Conservation (phyloP, 768 basidiomycete genomes). For the Boletus fagicola region DNA sequence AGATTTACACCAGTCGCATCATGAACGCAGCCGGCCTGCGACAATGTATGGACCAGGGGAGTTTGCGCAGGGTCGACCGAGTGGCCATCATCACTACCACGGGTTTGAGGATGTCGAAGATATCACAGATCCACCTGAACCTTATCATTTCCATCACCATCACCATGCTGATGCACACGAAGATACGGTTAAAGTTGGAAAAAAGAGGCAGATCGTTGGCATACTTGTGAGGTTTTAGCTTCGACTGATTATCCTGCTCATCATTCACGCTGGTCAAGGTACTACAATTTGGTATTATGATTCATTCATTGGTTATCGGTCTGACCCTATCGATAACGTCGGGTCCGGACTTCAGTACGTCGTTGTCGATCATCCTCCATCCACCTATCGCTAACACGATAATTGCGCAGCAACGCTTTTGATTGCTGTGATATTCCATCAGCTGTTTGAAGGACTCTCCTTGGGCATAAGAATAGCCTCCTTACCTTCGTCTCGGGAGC, state of each 20-base stretch:
- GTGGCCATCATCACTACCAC: conserved; percentile 10
- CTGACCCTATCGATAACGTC: conserved; percentile 69
- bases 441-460: conserved; percentile 81
- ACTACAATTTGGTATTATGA: conserved; percentile 82
- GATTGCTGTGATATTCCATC: conserved; percentile 77
- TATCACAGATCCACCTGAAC: not conserved
- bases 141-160: conserved; percentile 1
- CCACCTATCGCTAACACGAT: not conserved
- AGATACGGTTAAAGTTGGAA: conserved; percentile 40
- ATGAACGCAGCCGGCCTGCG: conserved; percentile 26
- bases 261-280: conserved; percentile 44
- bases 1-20: conserved; percentile 28
- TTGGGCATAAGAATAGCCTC: conserved; percentile 77
- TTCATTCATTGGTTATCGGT: conserved; percentile 80
- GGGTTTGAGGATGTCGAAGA: conserved; percentile 4
- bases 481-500: conserved; percentile 44
- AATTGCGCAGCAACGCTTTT: conserved; percentile 57
- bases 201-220: conserved; percentile 67
- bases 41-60: conserved; percentile 23
- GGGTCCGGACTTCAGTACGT: conserved; percentile 70
- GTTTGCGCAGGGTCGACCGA: not conserved
- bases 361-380: not conserved
- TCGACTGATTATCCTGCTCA: not conserved
- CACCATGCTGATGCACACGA: conserved; percentile 3
- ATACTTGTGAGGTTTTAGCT: conserved; percentile 50